phyloP scores from a whole-genome alignment of 345 rosid species.

The Clausena lansium region DNA sequence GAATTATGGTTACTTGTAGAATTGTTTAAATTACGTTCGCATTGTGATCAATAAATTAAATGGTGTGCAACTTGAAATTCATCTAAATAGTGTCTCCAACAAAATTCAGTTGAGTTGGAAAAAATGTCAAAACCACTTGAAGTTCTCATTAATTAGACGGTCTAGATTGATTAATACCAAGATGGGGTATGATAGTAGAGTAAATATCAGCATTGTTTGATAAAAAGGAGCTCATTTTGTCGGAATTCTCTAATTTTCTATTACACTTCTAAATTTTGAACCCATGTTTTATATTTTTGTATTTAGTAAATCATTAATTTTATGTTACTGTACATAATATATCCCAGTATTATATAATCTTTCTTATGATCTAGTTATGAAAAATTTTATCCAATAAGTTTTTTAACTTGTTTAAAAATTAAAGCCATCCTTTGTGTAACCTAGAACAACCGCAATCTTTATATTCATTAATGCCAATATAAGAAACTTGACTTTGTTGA shows the following conservation, averaged over 20 bases:
- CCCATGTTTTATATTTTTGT: too few species aligned
- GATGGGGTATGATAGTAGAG: not conserved
- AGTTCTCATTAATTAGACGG: not conserved
- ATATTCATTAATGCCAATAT: not conserved
- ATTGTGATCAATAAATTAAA: not conserved
- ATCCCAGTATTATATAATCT: too few species aligned
- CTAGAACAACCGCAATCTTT: too few species aligned
- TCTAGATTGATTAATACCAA: not conserved
- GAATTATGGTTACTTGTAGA: not conserved
- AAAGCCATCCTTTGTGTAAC: not conserved
- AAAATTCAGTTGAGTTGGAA: not conserved
- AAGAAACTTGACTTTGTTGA: not conserved
- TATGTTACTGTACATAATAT: too few species aligned
- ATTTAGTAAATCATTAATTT: too few species aligned
- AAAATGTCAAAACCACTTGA: not conserved
- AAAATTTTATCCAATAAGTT: too few species aligned
- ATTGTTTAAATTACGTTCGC: not conserved
- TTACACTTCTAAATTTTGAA: too few species aligned
- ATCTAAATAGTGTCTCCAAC: not conserved
- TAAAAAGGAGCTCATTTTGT: too few species aligned
- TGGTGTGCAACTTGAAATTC: too few species aligned
- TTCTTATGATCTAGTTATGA: too few species aligned
- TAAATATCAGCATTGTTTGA: not conserved
- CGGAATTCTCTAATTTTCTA: too few species aligned
- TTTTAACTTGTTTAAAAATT: not conserved